Conservation (phyloP, 2,329 filamentous ascomycete species). For the Alternaria conjuncta region DNA sequence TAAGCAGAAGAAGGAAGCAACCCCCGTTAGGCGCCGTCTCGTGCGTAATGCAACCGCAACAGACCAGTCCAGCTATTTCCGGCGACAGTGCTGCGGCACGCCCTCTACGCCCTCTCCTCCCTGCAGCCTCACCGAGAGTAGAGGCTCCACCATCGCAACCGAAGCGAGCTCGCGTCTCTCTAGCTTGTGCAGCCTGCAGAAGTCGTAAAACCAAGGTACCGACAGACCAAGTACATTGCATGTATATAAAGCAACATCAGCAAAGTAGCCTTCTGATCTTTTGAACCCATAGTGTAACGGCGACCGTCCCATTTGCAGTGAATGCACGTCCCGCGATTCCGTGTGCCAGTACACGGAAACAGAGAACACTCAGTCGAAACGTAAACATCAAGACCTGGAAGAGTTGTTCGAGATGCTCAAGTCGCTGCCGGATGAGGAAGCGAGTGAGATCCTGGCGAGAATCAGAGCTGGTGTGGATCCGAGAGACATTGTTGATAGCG, state of each 20-base stretch:
- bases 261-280: slow-evolving; percentile 1
- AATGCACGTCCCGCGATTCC: slow-evolving; percentile 19
- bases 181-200: slow-evolving; percentile 26
- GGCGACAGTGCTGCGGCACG: slow-evolving; percentile 6
- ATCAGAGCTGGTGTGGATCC: slow-evolving; percentile 23
- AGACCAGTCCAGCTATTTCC: not conserved
- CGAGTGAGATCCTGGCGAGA: slow-evolving; percentile 13
- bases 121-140: slow-evolving; percentile 12
- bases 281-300: slow-evolving; percentile 19
- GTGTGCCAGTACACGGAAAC: slow-evolving; percentile 24
- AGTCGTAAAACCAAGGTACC: slow-evolving; percentile 27
- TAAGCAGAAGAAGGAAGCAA: not conserved
- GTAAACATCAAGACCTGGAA: slow-evolving; percentile 22
- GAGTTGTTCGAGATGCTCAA: slow-evolving; percentile 20
- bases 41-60: slow-evolving; percentile 6
- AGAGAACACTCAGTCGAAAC: slow-evolving; percentile 18
- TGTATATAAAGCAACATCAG: not conserved
- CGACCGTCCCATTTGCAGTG: slow-evolving; percentile 20
- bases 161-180: slow-evolving; percentile 20
- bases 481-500: slow-evolving; percentile 20
- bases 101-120: slow-evolving; percentile 21
- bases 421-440: slow-evolving; percentile 15
- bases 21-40: not conserved
- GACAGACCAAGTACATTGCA: not conserved
- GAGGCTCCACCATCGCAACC: slow-evolving; percentile 7